These are phyloP conservation scores for Diaporthe citri DNA, from an alignment of 2,329 filamentous ascomycete species.

Conservation along the genomic window DNA sequence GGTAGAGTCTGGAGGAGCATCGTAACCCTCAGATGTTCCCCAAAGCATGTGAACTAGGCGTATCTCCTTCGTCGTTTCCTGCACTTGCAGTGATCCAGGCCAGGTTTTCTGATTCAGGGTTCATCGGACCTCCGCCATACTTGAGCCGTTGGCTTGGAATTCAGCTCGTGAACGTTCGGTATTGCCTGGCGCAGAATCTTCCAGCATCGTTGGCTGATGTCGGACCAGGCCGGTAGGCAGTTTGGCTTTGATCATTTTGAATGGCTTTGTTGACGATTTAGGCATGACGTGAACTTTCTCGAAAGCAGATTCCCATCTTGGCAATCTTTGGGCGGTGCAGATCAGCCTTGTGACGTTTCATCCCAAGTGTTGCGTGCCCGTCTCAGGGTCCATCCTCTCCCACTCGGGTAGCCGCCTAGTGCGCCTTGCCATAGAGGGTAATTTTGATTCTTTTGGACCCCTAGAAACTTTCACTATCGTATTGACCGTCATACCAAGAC, in stretches of 20 bases:
- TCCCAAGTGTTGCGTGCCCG: not conserved
- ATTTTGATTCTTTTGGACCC: not conserved
- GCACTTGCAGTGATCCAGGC: not conserved
- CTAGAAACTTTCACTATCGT: not conserved
- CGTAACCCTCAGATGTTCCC: not conserved
- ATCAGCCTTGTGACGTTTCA: conserved; percentile 15
- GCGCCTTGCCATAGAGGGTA: not conserved
- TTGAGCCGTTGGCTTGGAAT: not conserved
- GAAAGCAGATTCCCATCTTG: not conserved
- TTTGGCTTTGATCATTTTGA: not conserved
- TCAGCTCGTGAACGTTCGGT: not conserved
- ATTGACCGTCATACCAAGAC: not conserved
- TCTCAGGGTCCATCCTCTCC: not conserved
- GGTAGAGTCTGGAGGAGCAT: too few species aligned
- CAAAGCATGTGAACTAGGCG: not conserved
- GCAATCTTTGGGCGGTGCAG: not conserved
- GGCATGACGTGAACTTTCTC: not conserved
- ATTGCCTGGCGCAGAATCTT: not conserved
- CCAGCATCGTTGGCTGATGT: not conserved
- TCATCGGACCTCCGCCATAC: conserved; percentile 2
- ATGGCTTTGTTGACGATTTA: not conserved
- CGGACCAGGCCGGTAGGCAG: not conserved
- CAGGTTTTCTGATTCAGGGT: not conserved
- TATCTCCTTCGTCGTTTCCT: not conserved
- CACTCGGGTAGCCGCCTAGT: not conserved